Conservation (phyloP, 2,329 filamentous ascomycete species). For the Alternaria ventricosa region DNA sequence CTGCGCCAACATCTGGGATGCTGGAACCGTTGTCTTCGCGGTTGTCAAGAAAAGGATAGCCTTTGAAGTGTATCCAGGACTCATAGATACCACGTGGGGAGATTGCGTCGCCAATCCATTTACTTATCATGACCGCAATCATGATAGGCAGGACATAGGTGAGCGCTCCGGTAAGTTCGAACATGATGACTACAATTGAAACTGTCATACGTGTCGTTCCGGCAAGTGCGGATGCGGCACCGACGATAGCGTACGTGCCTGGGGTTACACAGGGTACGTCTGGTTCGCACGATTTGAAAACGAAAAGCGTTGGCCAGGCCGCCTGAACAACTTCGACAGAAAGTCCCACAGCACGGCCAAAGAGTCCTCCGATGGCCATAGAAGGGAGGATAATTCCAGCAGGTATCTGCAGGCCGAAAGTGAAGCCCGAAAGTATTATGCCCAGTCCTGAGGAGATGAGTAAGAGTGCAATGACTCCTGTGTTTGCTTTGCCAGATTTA, state of each 20-base stretch:
- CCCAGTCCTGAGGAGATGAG: constrained; percentile 82
- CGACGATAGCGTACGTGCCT: constrained; percentile 95
- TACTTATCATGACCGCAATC: constrained; percentile 97
- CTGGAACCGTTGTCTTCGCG: constrained; percentile 68
- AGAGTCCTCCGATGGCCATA: constrained; percentile 92
- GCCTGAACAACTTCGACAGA: constrained; percentile 87
- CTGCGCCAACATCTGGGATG: constrained; percentile 84
- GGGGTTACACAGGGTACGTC: constrained; percentile 89
- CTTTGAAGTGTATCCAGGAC: constrained; percentile 94
- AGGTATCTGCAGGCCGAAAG: constrained; percentile 92
- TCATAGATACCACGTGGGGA: constrained; percentile 95
- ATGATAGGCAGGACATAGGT: constrained; percentile 98
- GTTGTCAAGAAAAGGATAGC: constrained; percentile 94
- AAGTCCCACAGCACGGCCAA: constrained; percentile 87
- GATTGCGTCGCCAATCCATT: constrained; percentile 97
- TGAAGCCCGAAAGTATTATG: constrained; percentile 83
- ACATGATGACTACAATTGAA: constrained; percentile 99
- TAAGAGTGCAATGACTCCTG: constrained; percentile 81
- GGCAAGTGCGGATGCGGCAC: constrained; percentile 90
- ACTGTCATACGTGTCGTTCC: constrained; percentile 97
- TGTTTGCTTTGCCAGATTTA: constrained; percentile 82
- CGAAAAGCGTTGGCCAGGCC: constrained; percentile 75
- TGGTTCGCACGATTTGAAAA: constrained; percentile 81
- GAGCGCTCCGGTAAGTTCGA: constrained; percentile 93
- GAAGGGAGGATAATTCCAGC: constrained; percentile 95